phyloP scores from a whole-genome alignment of 768 basidiomycete species.

The Tulasnella calospora region DNA sequence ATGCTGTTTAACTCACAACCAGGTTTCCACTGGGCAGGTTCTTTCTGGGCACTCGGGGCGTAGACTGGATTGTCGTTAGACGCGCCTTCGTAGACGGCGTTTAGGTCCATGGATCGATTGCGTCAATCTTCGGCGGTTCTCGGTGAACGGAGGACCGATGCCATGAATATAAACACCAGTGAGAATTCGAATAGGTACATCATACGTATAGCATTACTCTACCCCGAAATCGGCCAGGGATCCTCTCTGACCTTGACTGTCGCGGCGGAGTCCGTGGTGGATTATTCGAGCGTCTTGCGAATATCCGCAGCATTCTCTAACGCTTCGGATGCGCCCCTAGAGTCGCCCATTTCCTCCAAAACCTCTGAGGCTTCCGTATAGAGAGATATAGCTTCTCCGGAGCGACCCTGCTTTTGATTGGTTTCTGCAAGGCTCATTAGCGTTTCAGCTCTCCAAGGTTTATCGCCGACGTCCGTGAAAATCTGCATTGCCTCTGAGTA shows the following conservation, averaged over 20 bases:
- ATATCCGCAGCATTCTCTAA: not conserved
- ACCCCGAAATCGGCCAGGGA: not conserved
- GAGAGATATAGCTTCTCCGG: not conserved
- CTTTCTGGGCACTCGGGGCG: too few relatives aligned
- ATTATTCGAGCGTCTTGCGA: not conserved
- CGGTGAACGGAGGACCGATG: too few relatives aligned
- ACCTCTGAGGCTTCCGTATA: not conserved
- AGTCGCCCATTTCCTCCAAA: not conserved
- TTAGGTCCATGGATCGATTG: too few relatives aligned
- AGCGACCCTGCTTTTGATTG: not conserved
- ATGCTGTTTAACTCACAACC: too few relatives aligned
- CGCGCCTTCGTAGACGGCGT: too few relatives aligned
- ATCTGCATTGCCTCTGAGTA: not conserved
- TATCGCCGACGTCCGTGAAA: not conserved
- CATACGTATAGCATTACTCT: not conserved
- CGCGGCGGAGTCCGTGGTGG: too few relatives aligned
- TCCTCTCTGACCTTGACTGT: not conserved
- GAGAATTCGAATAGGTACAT: too few relatives aligned
- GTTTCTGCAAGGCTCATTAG: not conserved
- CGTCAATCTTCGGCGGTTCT: too few relatives aligned
- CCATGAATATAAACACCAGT: too few relatives aligned
- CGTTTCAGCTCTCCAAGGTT: not conserved
- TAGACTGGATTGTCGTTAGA: too few relatives aligned
- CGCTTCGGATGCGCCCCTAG: not conserved
- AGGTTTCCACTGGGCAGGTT: too few relatives aligned